Evolutionary conservation across 805 yeast genomes (phyloP).

Genomic region (Kazachstania africana): DNA sequence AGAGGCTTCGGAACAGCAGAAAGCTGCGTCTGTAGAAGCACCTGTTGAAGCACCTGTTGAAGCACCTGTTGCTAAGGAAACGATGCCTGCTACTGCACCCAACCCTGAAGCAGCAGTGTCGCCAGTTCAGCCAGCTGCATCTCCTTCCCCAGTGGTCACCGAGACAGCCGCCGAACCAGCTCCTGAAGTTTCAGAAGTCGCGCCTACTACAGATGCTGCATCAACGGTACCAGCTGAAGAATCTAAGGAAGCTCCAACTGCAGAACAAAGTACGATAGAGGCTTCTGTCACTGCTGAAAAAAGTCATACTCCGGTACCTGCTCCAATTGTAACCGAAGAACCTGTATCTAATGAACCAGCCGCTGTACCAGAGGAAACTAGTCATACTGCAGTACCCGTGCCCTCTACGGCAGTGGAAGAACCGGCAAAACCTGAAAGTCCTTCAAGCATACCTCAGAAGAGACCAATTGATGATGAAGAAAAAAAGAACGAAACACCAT

Average conservation of each 20-base stretch:
- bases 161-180: neutral
- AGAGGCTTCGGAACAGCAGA: too few species aligned
- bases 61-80: neutral
- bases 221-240: neutral
- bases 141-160: neutral
- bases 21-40: too few species aligned
- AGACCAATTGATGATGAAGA: too few species aligned
- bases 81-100: slow-evolving; percentile 1
- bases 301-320: neutral
- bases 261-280: neutral
- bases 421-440: too few species aligned
- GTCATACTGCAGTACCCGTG: slow-evolving; percentile 1
- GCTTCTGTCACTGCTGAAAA: neutral
- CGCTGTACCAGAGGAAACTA: neutral
- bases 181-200: neutral
- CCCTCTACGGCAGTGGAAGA: neutral
- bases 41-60: too few species aligned
- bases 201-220: neutral
- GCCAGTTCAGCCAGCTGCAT: neutral
- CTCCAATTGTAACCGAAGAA: neutral
- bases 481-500: too few species aligned
- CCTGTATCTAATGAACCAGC: neutral
- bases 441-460: too few species aligned
- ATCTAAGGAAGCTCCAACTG: neutral
- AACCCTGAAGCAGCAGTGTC: neutral